Evolutionary conservation across 192 early-diverging fungal genomes (phyloP).

Genomic region (Coemansia sp.): DNA sequence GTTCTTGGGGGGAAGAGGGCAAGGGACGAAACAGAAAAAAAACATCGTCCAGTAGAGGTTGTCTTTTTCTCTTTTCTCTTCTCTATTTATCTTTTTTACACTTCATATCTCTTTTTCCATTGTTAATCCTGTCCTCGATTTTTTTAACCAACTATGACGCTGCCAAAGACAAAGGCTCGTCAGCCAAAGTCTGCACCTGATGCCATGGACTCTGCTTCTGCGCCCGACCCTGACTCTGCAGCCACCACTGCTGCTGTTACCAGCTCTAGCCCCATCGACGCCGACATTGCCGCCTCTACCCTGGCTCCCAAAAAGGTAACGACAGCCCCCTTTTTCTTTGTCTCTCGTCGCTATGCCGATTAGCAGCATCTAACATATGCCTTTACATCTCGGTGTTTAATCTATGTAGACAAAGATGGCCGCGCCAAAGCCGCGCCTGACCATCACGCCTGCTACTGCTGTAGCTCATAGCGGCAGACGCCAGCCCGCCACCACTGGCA

Average conservation of each 20-base stretch:
- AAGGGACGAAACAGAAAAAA: too few relatives aligned
- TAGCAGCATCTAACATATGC: not conserved
- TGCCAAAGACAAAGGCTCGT: conserved; percentile 27
- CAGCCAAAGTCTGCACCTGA: not conserved
- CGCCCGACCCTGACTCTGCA: not conserved
- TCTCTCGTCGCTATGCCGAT: not conserved
- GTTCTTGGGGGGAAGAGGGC: too few relatives aligned
- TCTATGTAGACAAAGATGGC: not conserved
- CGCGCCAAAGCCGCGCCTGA: not conserved
- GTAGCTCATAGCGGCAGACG: not conserved
- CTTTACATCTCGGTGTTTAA: not conserved
- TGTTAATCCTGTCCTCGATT: not conserved
- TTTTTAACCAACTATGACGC: conserved; percentile 10
- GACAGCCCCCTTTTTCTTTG: not conserved
- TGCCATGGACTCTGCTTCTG: not conserved
- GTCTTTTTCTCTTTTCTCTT: not conserved
- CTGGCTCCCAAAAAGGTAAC: not conserved
- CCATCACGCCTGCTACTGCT: not conserved
- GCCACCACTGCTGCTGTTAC: not conserved
- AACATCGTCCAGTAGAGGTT: not conserved
- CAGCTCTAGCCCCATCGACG: not conserved
- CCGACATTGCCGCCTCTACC: not conserved
- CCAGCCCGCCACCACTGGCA: not conserved
- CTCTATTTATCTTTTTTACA: not conserved
- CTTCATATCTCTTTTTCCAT: not conserved